Evolutionary conservation across 495 filamentous ascomycete genomes (phyloP), one percentile per base, ranked within the genome.

Genomic region (Melanomma pulvis-pyrius): DNA sequence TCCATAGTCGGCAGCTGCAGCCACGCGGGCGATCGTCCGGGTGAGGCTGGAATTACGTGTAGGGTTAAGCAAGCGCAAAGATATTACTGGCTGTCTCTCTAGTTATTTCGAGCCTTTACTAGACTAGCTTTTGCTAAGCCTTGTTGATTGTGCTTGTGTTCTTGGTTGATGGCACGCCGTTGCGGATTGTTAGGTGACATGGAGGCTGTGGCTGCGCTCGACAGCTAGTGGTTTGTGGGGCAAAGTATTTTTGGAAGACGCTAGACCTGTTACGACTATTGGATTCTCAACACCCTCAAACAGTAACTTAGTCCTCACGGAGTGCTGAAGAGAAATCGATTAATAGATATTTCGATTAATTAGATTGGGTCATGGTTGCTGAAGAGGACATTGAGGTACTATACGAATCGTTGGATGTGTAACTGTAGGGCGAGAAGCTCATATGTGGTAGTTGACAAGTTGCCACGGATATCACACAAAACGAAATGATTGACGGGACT

Each of bases 21-120:
- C 46, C 13, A 54, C 46, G 11, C 26, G 61, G 61, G 34, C 47
- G 52, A 64, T 57, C 61, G 36, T 32, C 53, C 39, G 52, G 52
- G 28, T 61, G 59, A 52, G 59, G 47, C 47, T 32, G 29, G 7
- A 5, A 2, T 4, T 22, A 17, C 52, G 24, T 32, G 6, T 32
- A 22, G 3, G 13, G 9, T 44, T 15, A n/a, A 44, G 17, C 9
- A 44, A n/a, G 17, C 9, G 8, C 11, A 17, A 17, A 15, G 15
- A 19, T 28, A 32, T 39, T 1, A 34, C 26, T 17, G 12, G 8
- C 28, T 15, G 21, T 28, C 25, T 22, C 8, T 3, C 12, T 12
- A 30, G 19, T 61, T 61, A 61, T 50, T 25, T 48, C 12, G 7
- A 24, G 19, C 49, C 21, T 44, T 17, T 62, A 17, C 30, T 30